Percentiles rank a stretch among this genome's conserved stretches.
Conservation (phyloP, 495 filamentous ascomycete species). For the Neurospora sp. region DNA sequence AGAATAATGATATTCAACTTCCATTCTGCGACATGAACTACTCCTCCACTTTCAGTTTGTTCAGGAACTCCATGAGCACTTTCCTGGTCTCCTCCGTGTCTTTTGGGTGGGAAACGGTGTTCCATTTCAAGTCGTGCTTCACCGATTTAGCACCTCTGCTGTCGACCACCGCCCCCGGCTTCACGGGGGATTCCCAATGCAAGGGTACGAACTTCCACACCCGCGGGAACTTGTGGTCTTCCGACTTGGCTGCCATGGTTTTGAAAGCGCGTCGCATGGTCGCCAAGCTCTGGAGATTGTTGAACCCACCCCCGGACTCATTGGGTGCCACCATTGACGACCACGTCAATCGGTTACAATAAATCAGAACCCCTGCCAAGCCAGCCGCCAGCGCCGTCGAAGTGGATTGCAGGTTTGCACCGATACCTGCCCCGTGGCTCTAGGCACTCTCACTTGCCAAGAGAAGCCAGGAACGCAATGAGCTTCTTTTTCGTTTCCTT, state of each 20-base stretch:
- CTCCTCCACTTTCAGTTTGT: background rate
- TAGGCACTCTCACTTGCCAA: background rate
- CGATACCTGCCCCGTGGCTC: no score
- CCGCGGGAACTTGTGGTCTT: background rate
- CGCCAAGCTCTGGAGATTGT: background rate
- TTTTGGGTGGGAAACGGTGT: background rate
- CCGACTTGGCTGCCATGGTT: background rate
- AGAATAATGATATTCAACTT: no score
- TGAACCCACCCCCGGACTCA: background rate
- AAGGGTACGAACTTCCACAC: background rate
- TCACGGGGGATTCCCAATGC: background rate
- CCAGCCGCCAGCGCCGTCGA: constrained; percentile 6
- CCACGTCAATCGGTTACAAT: background rate
- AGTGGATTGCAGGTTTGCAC: no score
- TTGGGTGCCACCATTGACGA: background rate
- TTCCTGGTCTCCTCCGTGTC: background rate
- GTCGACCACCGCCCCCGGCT: background rate
- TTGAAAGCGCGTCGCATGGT: background rate
- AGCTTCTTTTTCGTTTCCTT: no score
- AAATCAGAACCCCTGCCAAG: constrained; percentile 3
- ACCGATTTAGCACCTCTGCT: background rate
- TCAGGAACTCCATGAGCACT: background rate
- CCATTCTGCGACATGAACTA: background rate
- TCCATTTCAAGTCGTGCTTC: background rate
- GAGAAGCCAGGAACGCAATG: no score